A percentile compares a stretch with the other conserved stretches of the same genome.
Conservation (phyloP, 805 yeast species). For the Hemisphaericaspora nanyangensis region DNA sequence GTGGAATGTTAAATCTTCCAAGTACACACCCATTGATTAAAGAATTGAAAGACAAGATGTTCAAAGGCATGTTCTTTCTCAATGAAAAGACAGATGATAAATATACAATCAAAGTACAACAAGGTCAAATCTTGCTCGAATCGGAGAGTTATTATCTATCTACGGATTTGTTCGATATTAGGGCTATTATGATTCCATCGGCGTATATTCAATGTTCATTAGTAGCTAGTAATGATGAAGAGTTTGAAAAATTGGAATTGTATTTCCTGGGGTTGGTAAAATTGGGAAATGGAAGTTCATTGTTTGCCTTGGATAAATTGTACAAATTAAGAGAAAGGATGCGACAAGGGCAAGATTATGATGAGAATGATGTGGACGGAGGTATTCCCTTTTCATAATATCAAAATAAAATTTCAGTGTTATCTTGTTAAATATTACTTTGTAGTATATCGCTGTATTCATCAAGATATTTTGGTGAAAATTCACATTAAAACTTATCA, state of each 20-base stretch:
- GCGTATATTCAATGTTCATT: constrained; percentile 20
- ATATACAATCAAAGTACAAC: constrained; percentile 8
- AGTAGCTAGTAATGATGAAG: constrained; percentile 18
- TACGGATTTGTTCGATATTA: constrained; percentile 20
- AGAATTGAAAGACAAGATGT: constrained; percentile 17
- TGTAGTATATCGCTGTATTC: no score
- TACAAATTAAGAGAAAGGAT: constrained; percentile 7
- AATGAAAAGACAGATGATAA: constrained; percentile 11
- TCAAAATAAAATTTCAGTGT: no score
- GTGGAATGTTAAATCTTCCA: constrained; percentile 34
- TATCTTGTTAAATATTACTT: no score
- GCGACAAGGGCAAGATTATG: constrained; percentile 8
- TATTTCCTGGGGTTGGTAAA: constrained; percentile 27
- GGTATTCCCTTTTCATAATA: constrained; percentile 18
- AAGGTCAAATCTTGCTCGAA: constrained; percentile 18
- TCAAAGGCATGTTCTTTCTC: constrained; percentile 22
- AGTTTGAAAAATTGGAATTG: constrained; percentile 27
- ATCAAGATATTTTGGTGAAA: no score
- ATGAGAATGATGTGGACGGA: constrained; percentile 9
- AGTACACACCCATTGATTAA: constrained; percentile 24
- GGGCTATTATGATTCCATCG: constrained; percentile 33
- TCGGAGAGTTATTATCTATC: constrained; percentile 24
- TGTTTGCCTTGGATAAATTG: constrained; percentile 15
- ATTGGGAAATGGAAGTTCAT: constrained; percentile 33
- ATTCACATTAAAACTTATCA: no score